A percentile compares a stretch with the other conserved stretches of the same genome.
phyloP scores from a whole-genome alignment of 1,139 yeast genomes.

The Hyphopichia burtonii region DNA sequence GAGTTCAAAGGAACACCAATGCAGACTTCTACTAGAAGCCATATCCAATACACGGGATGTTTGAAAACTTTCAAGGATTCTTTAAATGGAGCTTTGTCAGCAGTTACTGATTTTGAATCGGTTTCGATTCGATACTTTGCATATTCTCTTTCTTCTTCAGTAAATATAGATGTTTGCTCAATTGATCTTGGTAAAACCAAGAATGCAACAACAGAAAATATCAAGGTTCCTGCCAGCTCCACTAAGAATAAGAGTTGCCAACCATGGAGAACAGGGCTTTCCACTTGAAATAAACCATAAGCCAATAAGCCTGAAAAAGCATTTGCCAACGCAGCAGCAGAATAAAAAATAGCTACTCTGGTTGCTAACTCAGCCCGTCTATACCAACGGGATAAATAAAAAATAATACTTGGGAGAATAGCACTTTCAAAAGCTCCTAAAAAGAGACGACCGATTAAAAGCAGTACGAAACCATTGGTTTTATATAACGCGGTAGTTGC shows the following conservation, averaged over 20 bases:
- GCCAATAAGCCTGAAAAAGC: constrained; percentile 20
- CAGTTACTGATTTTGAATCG: constrained; percentile 23
- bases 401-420: constrained; percentile 21
- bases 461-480: constrained; percentile 15
- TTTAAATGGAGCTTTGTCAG: constrained; percentile 18
- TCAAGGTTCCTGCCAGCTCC: constrained; percentile 19
- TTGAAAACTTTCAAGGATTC: constrained; percentile 29
- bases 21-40: constrained; percentile 40
- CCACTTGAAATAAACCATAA: constrained; percentile 25
- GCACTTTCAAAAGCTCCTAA: constrained; percentile 20
- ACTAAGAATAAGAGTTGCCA: constrained; percentile 25
- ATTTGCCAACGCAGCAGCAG: constrained; percentile 21
- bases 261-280: constrained; percentile 15
- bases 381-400: constrained; percentile 19
- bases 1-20: constrained; percentile 51
- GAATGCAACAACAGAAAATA: constrained; percentile 18
- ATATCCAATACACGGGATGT: constrained; percentile 24
- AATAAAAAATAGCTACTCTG: constrained; percentile 17
- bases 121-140: constrained; percentile 25
- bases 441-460: constrained; percentile 18
- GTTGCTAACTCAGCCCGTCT: constrained; percentile 20
- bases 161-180: constrained; percentile 25
- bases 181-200: constrained; percentile 21
- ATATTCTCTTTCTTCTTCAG: constrained; percentile 24
- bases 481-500: background rate